Evolutionary conservation across 2,329 filamentous ascomycete species (phyloP).

Genomic region (Apiospora kogelbergensis): DNA sequence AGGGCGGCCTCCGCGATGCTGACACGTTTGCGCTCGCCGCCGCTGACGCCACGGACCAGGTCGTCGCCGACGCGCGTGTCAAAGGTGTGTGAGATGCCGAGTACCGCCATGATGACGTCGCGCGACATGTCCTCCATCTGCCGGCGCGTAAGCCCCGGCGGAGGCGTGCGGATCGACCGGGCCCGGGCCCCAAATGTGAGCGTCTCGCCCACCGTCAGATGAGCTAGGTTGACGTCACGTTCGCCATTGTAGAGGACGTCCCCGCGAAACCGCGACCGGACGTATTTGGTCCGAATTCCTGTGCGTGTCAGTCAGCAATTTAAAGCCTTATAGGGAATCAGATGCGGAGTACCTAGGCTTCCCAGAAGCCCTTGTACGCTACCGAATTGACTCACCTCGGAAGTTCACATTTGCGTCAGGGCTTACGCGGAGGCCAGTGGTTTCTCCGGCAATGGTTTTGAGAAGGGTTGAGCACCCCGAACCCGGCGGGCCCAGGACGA

Average conservation of each 20-base stretch:
- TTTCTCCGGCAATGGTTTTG: slow-evolving; percentile 7
- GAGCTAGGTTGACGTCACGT: background rate
- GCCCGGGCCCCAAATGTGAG: background rate
- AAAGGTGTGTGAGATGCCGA: slow-evolving; percentile 70
- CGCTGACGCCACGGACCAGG: slow-evolving; percentile 66
- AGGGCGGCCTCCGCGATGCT: slow-evolving; percentile 62
- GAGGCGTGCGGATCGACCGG: background rate
- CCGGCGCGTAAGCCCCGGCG: background rate
- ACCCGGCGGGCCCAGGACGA: background rate
- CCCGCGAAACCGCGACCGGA: background rate
- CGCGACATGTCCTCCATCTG: slow-evolving; percentile 30
- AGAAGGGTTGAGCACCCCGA: slow-evolving; percentile 9
- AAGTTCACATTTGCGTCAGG: background rate
- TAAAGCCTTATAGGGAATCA: background rate
- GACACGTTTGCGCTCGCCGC: slow-evolving; percentile 70
- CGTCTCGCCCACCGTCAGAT: background rate
- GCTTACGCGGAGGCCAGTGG: background rate
- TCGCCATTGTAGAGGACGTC: slow-evolving; percentile 1
- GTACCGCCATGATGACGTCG: slow-evolving; percentile 74
- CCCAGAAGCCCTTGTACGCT: too few species aligned
- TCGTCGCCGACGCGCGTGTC: slow-evolving; percentile 76
- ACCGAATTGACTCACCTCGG: background rate
- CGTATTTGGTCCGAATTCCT: background rate
- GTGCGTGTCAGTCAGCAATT: background rate
- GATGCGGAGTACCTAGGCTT: background rate